phyloP scores from a whole-genome alignment of 1,139 yeast genomes.

The Pichia kudriavzevii region DNA sequence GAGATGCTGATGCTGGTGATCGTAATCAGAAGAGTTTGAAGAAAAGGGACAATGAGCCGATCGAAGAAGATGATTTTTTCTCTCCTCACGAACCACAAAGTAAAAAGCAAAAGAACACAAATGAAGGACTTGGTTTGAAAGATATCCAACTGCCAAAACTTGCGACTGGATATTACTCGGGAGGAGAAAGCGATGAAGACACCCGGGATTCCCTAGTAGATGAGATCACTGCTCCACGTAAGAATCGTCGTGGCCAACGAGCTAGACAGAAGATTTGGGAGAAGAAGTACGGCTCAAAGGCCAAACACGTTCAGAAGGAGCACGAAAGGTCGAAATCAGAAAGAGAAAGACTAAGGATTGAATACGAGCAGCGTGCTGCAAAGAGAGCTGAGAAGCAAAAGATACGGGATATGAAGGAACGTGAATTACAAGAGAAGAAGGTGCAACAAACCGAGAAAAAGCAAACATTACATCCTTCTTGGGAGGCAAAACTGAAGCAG shows the following conservation, averaged over 20 bases:
- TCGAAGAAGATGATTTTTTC: slow-evolving; percentile 36
- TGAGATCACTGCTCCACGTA: slow-evolving; percentile 47
- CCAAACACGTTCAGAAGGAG: slow-evolving; percentile 75
- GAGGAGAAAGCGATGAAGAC: slow-evolving; percentile 54
- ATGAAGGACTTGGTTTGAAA: too few relatives aligned
- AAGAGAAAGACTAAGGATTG: slow-evolving; percentile 51
- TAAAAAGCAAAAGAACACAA: slow-evolving; percentile 15
- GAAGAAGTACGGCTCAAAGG: slow-evolving; percentile 70
- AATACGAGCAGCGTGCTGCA: slow-evolving; percentile 66
- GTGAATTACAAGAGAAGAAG: slow-evolving; percentile 40
- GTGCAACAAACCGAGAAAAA: slow-evolving; percentile 24
- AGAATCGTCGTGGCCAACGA: slow-evolving; percentile 92
- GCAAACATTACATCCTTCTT: slow-evolving; percentile 71
- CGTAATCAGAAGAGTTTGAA: slow-evolving; percentile 14
- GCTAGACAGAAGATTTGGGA: slow-evolving; percentile 98
- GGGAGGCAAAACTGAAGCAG: slow-evolving; percentile 79
- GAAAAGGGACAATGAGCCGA: slow-evolving; percentile 20
- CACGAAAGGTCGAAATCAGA: slow-evolving; percentile 45
- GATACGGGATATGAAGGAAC: slow-evolving; percentile 10
- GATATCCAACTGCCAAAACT: slow-evolving; percentile 54
- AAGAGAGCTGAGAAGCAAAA: slow-evolving; percentile 52
- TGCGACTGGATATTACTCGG: slow-evolving; percentile 74
- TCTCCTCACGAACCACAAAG: slow-evolving; percentile 25
- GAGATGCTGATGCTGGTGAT: slow-evolving; percentile 13
- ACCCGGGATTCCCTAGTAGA: slow-evolving; percentile 47